These are phyloP conservation scores for Penicillium paneum DNA, from an alignment of 2,329 filamentous ascomycete genomes.

Conservation along the genomic window DNA sequence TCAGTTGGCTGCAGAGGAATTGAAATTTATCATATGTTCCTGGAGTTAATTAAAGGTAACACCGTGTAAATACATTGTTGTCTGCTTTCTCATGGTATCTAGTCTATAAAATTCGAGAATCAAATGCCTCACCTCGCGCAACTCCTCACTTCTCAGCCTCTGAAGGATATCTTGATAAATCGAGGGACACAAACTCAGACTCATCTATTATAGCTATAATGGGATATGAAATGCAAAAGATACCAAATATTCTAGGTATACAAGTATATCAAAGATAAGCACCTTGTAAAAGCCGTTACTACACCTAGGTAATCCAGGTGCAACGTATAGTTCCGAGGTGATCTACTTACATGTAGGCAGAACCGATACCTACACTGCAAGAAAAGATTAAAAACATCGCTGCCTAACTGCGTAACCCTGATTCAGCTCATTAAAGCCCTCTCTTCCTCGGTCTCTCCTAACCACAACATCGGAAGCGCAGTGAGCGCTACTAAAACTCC, in stretches of 20 bases:
- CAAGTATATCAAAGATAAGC: not conserved
- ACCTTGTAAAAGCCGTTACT: not conserved
- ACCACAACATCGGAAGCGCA: constrained; percentile 26
- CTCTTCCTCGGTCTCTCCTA: constrained; percentile 10
- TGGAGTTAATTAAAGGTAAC: not conserved
- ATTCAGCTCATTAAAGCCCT: constrained; percentile 1
- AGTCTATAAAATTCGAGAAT: not conserved
- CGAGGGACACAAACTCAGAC: too few relatives aligned
- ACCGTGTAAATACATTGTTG: not conserved
- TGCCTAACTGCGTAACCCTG: constrained; percentile 9
- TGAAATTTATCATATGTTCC: not conserved
- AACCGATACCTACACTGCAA: not conserved
- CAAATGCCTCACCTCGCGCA: not conserved
- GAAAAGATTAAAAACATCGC: not conserved
- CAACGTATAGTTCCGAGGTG: not conserved
- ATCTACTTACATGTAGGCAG: not conserved
- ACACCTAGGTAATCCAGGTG: not conserved
- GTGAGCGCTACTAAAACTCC: constrained; percentile 29
- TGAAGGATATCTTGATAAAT: not conserved
- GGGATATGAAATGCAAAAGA: too few relatives aligned
- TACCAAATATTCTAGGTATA: not conserved
- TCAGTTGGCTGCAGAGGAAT: not conserved
- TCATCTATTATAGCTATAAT: not conserved
- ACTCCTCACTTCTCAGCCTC: not conserved
- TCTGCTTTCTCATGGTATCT: not conserved